Conservation (phyloP, 768 basidiomycete genomes). For the Dictyophora rubrovolvata region DNA sequence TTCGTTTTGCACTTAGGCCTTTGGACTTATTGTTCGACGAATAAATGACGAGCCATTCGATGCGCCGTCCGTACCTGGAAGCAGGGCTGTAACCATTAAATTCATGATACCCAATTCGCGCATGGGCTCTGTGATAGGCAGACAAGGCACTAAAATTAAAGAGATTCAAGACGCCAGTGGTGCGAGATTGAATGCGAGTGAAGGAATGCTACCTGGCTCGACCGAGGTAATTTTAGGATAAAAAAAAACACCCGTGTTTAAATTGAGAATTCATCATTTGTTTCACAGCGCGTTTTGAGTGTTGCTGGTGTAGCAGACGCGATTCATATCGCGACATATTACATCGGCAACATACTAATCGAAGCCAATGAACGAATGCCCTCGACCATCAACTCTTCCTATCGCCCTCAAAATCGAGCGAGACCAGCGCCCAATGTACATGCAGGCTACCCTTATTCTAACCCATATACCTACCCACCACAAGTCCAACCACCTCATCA, state of each 20-base stretch:
- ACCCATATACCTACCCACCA: conserved; percentile 33
- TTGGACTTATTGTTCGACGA: conserved; percentile 94
- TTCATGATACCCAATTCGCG: conserved; percentile 99
- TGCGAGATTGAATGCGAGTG: conserved; percentile 90
- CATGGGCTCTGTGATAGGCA: conserved; percentile 99
- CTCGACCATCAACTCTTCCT: conserved; percentile 48
- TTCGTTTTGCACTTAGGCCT: conserved; percentile 50
- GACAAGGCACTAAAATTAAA: conserved; percentile 96
- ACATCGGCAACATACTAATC: conserved; percentile 95
- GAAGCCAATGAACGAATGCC: conserved; percentile 84
- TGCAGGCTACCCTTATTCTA: conserved; percentile 7
- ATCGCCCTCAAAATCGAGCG: conserved; percentile 55
- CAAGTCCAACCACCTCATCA: neutral
- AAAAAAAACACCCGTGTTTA: conserved; percentile 1
- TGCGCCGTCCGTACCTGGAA: conserved; percentile 93
- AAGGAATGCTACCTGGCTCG: conserved; percentile 98
- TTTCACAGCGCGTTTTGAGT: conserved; percentile 79
- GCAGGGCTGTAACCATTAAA: conserved; percentile 97
- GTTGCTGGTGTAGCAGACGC: conserved; percentile 98
- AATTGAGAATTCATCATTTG: conserved; percentile 12
- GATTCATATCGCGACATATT: conserved; percentile 98
- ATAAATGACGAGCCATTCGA: conserved; percentile 99
- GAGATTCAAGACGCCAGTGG: conserved; percentile 99
- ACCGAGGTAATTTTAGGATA: conserved; percentile 64
- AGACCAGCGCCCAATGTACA: conserved; percentile 29